A percentile compares a stretch with the other conserved stretches of the same genome.
Conservation (phyloP, 202 grass and related monocot species). For the Zoysia matrella region DNA sequence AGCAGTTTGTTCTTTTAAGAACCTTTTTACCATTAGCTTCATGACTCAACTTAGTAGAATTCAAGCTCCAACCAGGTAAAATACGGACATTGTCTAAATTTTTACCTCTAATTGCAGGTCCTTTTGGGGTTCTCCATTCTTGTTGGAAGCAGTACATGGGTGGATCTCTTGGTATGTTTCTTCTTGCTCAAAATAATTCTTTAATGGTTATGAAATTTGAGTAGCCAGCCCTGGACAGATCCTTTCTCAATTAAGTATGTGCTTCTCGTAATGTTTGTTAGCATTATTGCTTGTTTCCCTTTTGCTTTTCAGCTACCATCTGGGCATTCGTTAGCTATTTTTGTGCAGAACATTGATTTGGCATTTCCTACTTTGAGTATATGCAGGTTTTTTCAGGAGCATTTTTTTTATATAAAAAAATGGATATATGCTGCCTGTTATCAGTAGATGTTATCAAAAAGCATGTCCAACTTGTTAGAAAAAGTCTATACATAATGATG, state of each 20-base stretch:
- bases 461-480: background rate
- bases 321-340: background rate
- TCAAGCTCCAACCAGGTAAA: constrained; percentile 11
- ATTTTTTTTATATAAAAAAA: constrained; percentile 7
- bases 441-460: background rate
- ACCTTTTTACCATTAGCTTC: background rate
- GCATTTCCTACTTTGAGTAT: constrained; percentile 21
- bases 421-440: background rate
- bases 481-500: background rate
- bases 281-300: background rate
- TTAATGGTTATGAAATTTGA: background rate
- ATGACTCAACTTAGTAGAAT: background rate
- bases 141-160: constrained; percentile 98
- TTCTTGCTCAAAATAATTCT: constrained; percentile 26
- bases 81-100: background rate
- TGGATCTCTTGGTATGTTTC: constrained; percentile 89
- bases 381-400: background rate
- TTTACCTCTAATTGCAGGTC: constrained; percentile 60
- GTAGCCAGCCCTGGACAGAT: background rate
- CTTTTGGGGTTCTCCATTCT: constrained; percentile 98
- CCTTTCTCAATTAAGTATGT: background rate
- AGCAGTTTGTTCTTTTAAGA: background rate
- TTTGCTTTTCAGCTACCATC: background rate
- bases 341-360: constrained; percentile 23
- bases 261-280: background rate